Evolutionary conservation across 1,139 yeast genomes (phyloP).

Genomic region (Blastobotrys indianensis): DNA sequence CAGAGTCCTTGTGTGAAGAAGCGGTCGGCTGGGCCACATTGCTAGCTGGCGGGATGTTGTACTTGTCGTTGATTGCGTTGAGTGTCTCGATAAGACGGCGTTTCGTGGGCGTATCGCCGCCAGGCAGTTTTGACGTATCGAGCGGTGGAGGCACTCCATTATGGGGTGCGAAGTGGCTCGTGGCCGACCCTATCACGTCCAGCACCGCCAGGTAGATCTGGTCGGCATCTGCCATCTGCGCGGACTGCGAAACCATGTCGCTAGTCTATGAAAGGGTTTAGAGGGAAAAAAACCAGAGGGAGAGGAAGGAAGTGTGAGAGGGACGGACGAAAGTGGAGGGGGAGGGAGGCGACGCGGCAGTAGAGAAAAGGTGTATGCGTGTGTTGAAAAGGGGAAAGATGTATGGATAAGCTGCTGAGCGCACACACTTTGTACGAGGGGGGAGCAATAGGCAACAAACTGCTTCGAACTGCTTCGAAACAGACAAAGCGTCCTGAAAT

Average conservation of each 20-base stretch:
- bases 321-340: background rate
- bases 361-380: no score
- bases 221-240: conserved; percentile 11
- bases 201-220: conserved; percentile 21
- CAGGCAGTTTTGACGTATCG: conserved; percentile 15
- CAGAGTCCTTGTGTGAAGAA: no score
- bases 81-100: conserved; percentile 19
- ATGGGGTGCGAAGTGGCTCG: conserved; percentile 1
- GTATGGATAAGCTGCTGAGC: no score
- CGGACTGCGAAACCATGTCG: no score
- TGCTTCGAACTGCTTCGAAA: no score
- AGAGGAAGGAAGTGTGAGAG: background rate
- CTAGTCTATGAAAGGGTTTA: no score
- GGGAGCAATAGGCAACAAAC: no score
- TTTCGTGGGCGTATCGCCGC: conserved; percentile 23
- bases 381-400: no score
- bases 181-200: conserved; percentile 14
- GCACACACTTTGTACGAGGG: no score
- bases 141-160: background rate
- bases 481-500: no score
- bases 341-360: background rate
- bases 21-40: no score
- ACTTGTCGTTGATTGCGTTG: conserved; percentile 11
- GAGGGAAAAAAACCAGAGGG: background rate
- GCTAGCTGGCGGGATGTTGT: no score